Evolutionary conservation across 768 basidiomycete species (phyloP).

Genomic region (Vishniacozyma victoriae): DNA sequence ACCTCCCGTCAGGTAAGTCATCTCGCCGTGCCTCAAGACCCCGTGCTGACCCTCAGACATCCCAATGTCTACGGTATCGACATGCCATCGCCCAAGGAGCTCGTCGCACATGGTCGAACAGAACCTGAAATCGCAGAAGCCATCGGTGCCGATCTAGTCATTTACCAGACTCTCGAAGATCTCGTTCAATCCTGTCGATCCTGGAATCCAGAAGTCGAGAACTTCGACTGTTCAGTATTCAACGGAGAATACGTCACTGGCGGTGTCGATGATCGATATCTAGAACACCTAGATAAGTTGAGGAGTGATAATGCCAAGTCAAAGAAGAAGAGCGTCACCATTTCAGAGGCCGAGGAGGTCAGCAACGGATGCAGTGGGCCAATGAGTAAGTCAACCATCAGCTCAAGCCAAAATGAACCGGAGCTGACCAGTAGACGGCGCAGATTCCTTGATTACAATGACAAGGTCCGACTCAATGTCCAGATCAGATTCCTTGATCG

Average conservation of each 20-base stretch:
- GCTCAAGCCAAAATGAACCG: neutral
- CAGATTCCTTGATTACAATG: conserved; percentile 41
- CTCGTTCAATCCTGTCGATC: conserved; percentile 77
- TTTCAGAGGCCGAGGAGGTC: conserved; percentile 30
- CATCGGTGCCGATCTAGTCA: conserved; percentile 91
- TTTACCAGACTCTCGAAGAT: conserved; percentile 89
- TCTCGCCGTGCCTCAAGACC: neutral
- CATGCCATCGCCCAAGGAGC: conserved; percentile 92
- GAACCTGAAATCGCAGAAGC: conserved; percentile 64
- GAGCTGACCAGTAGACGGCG: conserved; percentile 39
- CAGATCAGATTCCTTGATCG: conserved; percentile 35
- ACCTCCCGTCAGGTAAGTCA: conserved; percentile 76
- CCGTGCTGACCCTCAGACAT: conserved; percentile 51
- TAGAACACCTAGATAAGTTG: conserved; percentile 64
- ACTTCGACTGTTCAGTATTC: conserved; percentile 96
- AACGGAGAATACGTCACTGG: conserved; percentile 96
- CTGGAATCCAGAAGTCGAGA: conserved; percentile 67
- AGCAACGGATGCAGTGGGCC: conserved; percentile 42
- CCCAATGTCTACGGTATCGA: conserved; percentile 99
- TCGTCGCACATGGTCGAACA: conserved; percentile 76
- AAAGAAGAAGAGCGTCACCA: conserved; percentile 47
- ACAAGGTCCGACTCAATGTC: conserved; percentile 8
- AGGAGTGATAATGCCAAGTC: conserved; percentile 76
- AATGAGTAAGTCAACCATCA: conserved; percentile 41
- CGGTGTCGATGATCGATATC: conserved; percentile 75